phyloP scores from a whole-genome alignment of 768 basidiomycete genomes.

The Boletellus ananiceps region DNA sequence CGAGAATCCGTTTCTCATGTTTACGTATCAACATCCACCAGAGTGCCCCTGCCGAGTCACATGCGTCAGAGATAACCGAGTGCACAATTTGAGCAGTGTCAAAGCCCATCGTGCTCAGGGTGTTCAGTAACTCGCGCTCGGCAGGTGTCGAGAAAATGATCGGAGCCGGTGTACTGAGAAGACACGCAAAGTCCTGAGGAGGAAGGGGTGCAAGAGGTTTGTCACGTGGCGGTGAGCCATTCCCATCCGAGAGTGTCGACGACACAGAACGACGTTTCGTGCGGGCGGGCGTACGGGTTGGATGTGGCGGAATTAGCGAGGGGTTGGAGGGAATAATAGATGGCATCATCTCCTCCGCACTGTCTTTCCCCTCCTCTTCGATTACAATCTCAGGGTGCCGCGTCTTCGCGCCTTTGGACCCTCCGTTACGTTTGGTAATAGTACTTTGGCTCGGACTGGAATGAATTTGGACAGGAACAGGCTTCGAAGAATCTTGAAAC shows the following conservation, averaged over 20 bases:
- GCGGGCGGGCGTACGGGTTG: constrained; percentile 84
- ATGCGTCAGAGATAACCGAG: constrained; percentile 86
- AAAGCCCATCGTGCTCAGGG: constrained; percentile 71
- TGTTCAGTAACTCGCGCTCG: constrained; percentile 77
- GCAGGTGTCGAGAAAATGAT: constrained; percentile 83
- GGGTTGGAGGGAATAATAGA: constrained; percentile 23
- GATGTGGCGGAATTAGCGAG: constrained; percentile 48
- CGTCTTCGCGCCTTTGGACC: constrained; percentile 30
- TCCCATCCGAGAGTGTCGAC: constrained; percentile 69
- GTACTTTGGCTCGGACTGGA: constrained; percentile 57
- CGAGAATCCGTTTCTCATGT: constrained; percentile 55
- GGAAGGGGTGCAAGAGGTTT: constrained; percentile 38
- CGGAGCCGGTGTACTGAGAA: constrained; percentile 62
- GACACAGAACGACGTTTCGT: constrained; percentile 96
- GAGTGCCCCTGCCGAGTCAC: constrained; percentile 83
- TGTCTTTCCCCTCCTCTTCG: constrained; percentile 42
- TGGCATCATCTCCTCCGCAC: constrained; percentile 1
- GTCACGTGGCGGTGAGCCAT: constrained; percentile 47
- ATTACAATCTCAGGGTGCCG: constrained; percentile 45
- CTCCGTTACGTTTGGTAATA: constrained; percentile 41
- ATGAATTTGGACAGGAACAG: constrained; percentile 34
- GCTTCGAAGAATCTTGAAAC: constrained; percentile 30
- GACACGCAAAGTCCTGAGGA: constrained; percentile 54
- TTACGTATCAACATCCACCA: constrained; percentile 97
- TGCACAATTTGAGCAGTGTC: constrained; percentile 96